Evolutionary conservation across 495 filamentous ascomycete genomes (phyloP).

Genomic region (Aspergillus leporis): DNA sequence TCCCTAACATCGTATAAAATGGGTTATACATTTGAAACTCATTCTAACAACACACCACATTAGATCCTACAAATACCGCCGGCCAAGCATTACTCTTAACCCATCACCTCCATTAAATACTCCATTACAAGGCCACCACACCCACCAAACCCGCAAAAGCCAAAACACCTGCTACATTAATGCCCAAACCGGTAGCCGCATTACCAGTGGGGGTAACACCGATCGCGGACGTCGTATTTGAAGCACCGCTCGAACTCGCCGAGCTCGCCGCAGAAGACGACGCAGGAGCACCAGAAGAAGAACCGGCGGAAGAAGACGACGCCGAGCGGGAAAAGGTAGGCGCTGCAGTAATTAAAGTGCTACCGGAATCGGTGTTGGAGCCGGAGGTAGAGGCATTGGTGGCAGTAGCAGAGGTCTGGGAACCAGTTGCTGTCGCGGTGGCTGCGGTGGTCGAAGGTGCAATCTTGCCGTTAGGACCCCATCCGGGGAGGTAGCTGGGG

Average conservation of each 20-base stretch:
- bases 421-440: constrained; percentile 2
- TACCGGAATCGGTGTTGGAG: constrained; percentile 7
- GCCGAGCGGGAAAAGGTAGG: constrained; percentile 14
- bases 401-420: background rate
- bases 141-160: background rate
- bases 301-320: background rate
- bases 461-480: constrained; percentile 26
- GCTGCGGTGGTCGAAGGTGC: background rate
- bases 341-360: constrained; percentile 20
- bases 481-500: constrained; percentile 49
- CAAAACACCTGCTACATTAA: background rate
- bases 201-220: background rate
- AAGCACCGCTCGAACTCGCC: background rate
- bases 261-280: background rate
- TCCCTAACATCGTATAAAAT: too few species aligned
- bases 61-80: too few species aligned
- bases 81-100: too few species aligned
- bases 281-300: background rate
- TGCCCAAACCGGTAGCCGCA: background rate
- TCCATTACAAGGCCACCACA: background rate
- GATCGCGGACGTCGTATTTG: background rate
- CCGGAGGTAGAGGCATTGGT: constrained; percentile 20
- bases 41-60: too few species aligned
- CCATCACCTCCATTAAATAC: too few species aligned
- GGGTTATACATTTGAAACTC: too few species aligned